Evolutionary conservation across 129 eudicot species (phyloP), one percentile per base, ranked within the genome.

Genomic region (carrot (Daucus carota)): DNA sequence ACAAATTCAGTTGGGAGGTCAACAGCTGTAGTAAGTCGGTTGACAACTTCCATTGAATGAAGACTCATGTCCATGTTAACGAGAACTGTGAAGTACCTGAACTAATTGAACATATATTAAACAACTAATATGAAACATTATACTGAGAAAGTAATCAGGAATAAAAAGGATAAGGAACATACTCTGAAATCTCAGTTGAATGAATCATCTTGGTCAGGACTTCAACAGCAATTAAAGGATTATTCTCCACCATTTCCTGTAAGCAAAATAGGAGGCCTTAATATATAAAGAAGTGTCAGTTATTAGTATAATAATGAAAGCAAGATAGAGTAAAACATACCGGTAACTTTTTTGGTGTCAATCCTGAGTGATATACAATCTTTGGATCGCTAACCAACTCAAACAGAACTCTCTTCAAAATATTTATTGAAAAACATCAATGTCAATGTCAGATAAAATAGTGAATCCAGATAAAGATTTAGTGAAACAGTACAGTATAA

Each of bases 11-110:
- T 87, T 12, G 99, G 99, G 75, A 95, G 88, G 72, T 95, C 97
- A 75, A 95, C 97, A 1, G 96, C 88, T 6, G 93, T 89, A 20
- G 99, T 95, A 47, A 95, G 86, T 88, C 97, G 84, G 87, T 95
- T 95, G 82, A 95, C 99, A 76, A 95, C 99, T 86, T 95, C 99
- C 99, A 95, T 95, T 10, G 97, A 95, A 76, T 95, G 99, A 76
- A 95, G 92, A 75, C 99, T 95, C 97, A 95, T 91, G 66, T 95
- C 99, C 99, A 95, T 95, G 82, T 92, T 91, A 75, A 89, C 96
- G 44, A 95, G 96, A 76, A 95, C 96, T 17, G 88, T 89, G 74
- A 89, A 89, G 78, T 95, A 91, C 70, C 95, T 89, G 87, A 22
- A 18, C 32, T 75, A 52, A 44, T 15, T 14, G 34, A 6, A 65